Conservation (phyloP, 768 basidiomycete genomes). For the Leccinum broughii region DNA sequence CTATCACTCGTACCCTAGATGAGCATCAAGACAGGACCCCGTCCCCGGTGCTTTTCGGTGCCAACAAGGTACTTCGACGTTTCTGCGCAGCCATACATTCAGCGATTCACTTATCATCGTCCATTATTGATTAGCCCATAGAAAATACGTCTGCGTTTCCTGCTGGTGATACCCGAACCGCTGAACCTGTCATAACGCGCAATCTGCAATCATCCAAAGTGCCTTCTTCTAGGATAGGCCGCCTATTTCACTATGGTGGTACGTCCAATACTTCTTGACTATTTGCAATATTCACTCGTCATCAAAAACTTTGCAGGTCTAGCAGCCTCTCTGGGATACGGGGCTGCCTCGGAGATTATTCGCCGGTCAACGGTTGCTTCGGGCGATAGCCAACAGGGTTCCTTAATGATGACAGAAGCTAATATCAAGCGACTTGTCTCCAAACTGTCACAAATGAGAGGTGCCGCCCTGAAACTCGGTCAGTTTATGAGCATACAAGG, state of each 20-base stretch:
- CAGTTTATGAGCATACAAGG: conserved; percentile 98
- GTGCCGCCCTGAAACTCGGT: conserved; percentile 93
- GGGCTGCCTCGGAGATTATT: conserved; percentile 84
- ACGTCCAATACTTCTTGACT: conserved; percentile 15
- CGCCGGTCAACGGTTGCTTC: conserved; percentile 58
- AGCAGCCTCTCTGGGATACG: conserved; percentile 85
- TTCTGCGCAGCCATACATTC: not conserved
- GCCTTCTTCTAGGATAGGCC: conserved; percentile 84
- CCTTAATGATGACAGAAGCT: conserved; percentile 85
- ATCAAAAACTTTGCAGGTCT: conserved; percentile 56
- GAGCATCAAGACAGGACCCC: not conserved
- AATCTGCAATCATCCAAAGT: conserved; percentile 81
- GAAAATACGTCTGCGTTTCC: not conserved
- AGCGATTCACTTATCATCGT: not conserved
- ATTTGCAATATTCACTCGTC: not conserved
- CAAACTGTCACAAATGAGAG: conserved; percentile 94
- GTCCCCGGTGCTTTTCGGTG: not conserved
- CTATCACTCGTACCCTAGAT: not conserved
- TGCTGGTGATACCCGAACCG: not conserved
- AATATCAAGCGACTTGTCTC: conserved; percentile 88
- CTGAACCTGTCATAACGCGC: conserved; percentile 27
- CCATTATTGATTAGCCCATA: conserved; percentile 8
- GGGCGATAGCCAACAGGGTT: conserved; percentile 36
- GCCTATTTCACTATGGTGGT: conserved; percentile 95
- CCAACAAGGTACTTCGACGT: conserved; percentile 6